Evolutionary conservation across 495 filamentous ascomycete genomes (phyloP), one percentile per base, ranked within the genome.

Genomic region (Friedmanniomyces simplex): DNA sequence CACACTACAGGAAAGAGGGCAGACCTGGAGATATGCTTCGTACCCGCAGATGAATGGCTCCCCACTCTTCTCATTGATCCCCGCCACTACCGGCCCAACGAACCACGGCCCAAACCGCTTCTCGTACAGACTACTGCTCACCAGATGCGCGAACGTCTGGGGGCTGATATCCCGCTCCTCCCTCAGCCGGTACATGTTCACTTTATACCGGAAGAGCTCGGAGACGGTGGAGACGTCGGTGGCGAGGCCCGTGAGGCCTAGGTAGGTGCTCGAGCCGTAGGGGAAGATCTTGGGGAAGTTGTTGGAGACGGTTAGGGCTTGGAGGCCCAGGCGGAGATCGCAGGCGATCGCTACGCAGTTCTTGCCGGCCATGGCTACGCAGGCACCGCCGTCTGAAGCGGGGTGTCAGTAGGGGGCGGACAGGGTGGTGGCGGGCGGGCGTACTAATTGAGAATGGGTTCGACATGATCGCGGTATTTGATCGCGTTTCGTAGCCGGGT

Each of bases 211-310:
- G 80, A 98, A 93, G 62, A 96, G 88, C 74, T 98, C 93, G 58
- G 85, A 86, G 61, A 98, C 93, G 59, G 94, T 96, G 34, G 82
- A 81, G 41, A 98, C 88, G 73, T 98, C 93, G 56, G 93, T 97
- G 24, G 94, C 93, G 22, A 98, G 86, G 28, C 93, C 93, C 3
- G 94, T 97, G 43, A 98, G 81, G 45, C 93, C 93, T n/a, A 98
- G 85, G 73, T 95, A 95, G 63, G 91, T 89, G 69, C 90, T 86
- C 18, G 76, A 71, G 68, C 88, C 90, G 79, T 95, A 96, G 71
- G 86, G 81, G 84, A 97, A 97, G 80, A 98, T 89, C 77, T 98
- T 98, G 75, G 93, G 93, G 81, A 96, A 97, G 84, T 96, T 95
- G 83, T 97, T 97, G 69, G 89, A 95, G 54, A 98, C 84, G 39